Base-by-base conservation (phyloP, 2,329 filamentous ascomycete genomes). In the Ophiosphaerella narmari region DNA sequence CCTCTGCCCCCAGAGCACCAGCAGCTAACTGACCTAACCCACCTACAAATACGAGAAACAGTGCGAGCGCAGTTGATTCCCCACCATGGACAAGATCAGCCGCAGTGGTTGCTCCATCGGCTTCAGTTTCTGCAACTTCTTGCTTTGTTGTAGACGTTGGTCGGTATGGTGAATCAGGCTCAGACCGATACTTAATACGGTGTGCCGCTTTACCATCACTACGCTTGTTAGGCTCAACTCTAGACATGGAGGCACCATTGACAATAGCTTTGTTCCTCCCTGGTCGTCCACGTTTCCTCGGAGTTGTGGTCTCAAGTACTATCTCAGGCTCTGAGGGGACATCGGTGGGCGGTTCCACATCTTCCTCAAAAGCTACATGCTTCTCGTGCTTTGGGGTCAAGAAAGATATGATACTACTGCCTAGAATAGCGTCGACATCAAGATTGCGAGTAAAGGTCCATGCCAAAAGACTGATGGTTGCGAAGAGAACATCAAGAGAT, bases 401-500 rank as follows among this genome's bases (percentile, higher is more conserved):
- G 42, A 67, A 67, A 5, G 65, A 63, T 6, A 74, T 49, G 24
- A 68, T 44, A 38, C 65, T 71, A 50, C 59, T 67, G 18, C 68
- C 59, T 7, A 85, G 62, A 56, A 86, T 80, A 8, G 78, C 74
- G n/a, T 72, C 68, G 0, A 79, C 74, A 56, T 83, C 77, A 3
- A 81, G 71, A 18, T 78, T 77, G 29, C 82, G 75, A 1, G 80
- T 75, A 35, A 81, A 81, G n/a, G 80, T 78, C 83, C 84, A 86
- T 2, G 80, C 48, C 1, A 82, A 78, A n/a, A 86, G 66, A 48
- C 78, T 81, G 12, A 82, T 50, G 1, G 75, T 74, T 18, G 79
- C 82, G 32, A 86, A 73, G 12, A 87, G 63, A 1, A 84, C 83
- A 66, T 88, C 85, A 68, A 79, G 80, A 5, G 80, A 82, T 0